Percentiles rank a stretch among this genome's conserved stretches.
Evolutionary conservation across 1,284 basidiomycete species (phyloP).

Genomic region (Mycena citricolor): DNA sequence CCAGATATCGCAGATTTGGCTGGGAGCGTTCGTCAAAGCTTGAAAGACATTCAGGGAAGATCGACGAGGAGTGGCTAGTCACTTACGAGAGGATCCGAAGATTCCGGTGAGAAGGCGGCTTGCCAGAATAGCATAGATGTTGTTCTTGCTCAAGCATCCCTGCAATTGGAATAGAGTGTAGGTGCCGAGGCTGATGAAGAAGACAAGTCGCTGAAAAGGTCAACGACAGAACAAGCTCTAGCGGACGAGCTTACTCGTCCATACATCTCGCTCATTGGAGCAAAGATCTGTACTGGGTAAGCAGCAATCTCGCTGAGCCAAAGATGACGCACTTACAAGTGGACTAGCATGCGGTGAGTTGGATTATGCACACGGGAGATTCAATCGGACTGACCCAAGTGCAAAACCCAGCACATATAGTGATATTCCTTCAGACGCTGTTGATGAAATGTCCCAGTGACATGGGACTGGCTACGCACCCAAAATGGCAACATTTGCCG

Average conservation of each 20-base stretch:
- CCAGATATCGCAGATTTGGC: conserved; percentile 63
- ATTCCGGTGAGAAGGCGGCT: conserved; percentile 60
- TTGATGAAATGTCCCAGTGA: not conserved
- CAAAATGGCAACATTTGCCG: conserved; percentile 54
- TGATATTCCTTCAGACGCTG: conserved; percentile 37
- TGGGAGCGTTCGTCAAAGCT: conserved; percentile 64
- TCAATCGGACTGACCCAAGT: conserved; percentile 34
- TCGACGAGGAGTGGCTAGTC: conserved; percentile 7
- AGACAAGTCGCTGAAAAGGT: conserved; percentile 44
- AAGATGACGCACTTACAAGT: conserved; percentile 6
- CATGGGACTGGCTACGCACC: conserved; percentile 33
- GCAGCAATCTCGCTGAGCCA: conserved; percentile 3
- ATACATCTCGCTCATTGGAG: conserved; percentile 62
- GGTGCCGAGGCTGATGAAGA: conserved; percentile 54
- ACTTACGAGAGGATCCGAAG: conserved; percentile 57
- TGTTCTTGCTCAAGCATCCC: conserved; percentile 54
- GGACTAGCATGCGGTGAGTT: conserved; percentile 5
- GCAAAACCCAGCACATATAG: conserved; percentile 58
- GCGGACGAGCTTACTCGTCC: conserved; percentile 44
- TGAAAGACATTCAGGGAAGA: conserved; percentile 15
- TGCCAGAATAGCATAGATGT: conserved; percentile 57
- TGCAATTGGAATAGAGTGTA: conserved; percentile 67
- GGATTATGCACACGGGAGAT: not conserved
- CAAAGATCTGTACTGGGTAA: conserved; percentile 38
- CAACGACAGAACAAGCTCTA: not conserved